Conservation (phyloP, 2,329 filamentous ascomycete species). For the Apiospora koreana region DNA sequence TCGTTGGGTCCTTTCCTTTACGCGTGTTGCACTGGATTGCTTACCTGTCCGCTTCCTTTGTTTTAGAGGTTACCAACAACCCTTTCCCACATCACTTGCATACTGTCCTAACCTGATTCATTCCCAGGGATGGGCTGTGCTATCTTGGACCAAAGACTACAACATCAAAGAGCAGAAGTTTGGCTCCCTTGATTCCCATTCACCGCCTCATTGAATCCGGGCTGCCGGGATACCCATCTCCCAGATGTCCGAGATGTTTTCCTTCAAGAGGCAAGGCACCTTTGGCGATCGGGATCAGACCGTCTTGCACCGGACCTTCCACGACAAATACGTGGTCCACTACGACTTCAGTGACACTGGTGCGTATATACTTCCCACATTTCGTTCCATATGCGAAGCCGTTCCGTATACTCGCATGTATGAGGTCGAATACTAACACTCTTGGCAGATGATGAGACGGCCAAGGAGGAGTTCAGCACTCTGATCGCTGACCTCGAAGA, state of each 20-base stretch:
- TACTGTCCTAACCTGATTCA: neutral
- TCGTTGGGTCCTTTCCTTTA: neutral
- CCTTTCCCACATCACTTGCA: conserved; percentile 1
- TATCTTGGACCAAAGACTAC: neutral
- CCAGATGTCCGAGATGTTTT: conserved; percentile 2
- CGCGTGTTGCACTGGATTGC: neutral
- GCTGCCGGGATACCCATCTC: neutral
- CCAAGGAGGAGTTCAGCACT: conserved; percentile 53
- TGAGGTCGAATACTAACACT: conserved; percentile 18
- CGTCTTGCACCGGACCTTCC: conserved; percentile 17
- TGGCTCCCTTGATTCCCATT: neutral
- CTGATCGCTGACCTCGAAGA: conserved; percentile 61
- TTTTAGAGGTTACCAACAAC: conserved; percentile 2
- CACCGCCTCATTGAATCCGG: neutral
- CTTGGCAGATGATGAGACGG: conserved; percentile 50
- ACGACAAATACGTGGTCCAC: conserved; percentile 58
- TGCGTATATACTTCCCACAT: conserved; percentile 30
- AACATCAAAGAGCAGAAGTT: neutral
- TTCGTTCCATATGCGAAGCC: neutral
- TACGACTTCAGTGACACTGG: conserved; percentile 59
- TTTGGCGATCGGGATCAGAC: conserved; percentile 1
- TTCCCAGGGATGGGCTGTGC: neutral
- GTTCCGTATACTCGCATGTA: conserved; percentile 18
- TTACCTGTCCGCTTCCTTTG: neutral
- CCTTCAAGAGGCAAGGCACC: conserved; percentile 8